Evolutionary conservation across 106 monocot genomes (phyloP).

Genomic region (Cymbidium sinense): DNA sequence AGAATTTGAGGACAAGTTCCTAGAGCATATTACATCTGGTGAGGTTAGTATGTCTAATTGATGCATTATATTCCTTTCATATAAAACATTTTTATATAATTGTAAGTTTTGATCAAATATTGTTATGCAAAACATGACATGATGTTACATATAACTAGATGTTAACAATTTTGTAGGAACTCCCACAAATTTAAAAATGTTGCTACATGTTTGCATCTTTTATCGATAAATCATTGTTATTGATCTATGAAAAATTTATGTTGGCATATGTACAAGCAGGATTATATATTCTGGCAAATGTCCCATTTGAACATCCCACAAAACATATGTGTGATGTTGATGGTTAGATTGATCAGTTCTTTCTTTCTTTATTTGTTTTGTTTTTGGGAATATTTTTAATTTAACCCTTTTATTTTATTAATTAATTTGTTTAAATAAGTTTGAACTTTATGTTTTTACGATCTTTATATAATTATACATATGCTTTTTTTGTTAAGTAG

Average conservation of each 20-base stretch:
- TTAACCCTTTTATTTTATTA: neutral
- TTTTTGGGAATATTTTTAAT: neutral
- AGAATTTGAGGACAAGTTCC: constrained; percentile 91
- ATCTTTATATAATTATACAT: too few species aligned
- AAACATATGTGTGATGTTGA: neutral
- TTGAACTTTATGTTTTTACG: too few species aligned
- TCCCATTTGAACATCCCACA: too few species aligned
- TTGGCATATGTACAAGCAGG: neutral
- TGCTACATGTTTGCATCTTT: neutral
- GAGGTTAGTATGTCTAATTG: constrained; percentile 47
- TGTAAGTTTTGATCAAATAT: neutral
- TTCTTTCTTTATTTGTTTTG: neutral
- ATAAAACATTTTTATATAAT: neutral
- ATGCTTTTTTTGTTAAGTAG: too few species aligned
- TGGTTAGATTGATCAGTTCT: neutral
- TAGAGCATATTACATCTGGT: constrained; percentile 69
- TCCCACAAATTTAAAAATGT: neutral
- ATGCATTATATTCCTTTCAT: neutral
- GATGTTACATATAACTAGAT: neutral
- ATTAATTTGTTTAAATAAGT: too few species aligned
- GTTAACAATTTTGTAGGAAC: neutral
- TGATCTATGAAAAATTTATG: neutral
- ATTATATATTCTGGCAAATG: neutral
- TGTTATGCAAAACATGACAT: neutral
- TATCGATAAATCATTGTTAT: neutral